These are phyloP conservation scores for Fistulifera pelliculosa DNA, from an alignment of 108 stramenopile genomes.

Conservation along the genomic window DNA sequence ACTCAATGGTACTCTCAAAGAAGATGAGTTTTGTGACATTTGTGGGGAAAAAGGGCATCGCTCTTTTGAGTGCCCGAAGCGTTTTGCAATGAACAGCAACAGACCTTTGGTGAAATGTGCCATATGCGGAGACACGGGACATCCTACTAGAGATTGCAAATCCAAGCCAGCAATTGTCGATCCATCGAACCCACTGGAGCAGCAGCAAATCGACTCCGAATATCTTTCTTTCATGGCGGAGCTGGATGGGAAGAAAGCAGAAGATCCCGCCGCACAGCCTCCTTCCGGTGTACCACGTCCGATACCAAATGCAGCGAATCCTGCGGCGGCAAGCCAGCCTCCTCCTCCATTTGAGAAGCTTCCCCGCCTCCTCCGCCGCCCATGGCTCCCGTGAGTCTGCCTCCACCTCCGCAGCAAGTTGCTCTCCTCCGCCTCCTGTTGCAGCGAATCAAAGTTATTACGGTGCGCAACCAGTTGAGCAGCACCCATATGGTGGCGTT, in stretches of 20 bases:
- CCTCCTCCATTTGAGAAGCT: conserved; percentile 18
- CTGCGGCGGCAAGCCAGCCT: conserved; percentile 7
- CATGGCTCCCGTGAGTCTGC: conserved; percentile 8
- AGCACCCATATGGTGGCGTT: conserved; percentile 15
- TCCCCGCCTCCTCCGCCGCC: conserved; percentile 12
- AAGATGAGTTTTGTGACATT: conserved; percentile 93
- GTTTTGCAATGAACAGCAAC: conserved; percentile 43
- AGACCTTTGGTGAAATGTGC: conserved; percentile 80
- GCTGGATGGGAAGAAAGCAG: conserved; percentile 76
- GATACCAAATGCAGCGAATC: conserved; percentile 12
- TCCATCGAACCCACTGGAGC: conserved; percentile 9
- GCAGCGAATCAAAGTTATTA: conserved; percentile 18
- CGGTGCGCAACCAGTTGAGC: conserved; percentile 13
- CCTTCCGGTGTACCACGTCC: conserved; percentile 20
- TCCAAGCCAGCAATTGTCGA: conserved; percentile 23
- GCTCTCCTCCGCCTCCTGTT: conserved; percentile 8
- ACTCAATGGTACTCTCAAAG: conserved; percentile 97
- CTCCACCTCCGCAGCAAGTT: conserved; percentile 31
- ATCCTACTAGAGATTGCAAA: conserved; percentile 95
- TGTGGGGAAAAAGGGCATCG: conserved; percentile 98
- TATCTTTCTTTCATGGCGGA: conserved; percentile 96
- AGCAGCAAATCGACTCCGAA: conserved; percentile 77
- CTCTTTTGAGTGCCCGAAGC: conserved; percentile 90
- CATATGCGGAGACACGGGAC: conserved; percentile 96
- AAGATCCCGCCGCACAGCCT: conserved; percentile 9